Percentiles rank a stretch among this genome's conserved stretches.
phyloP scores from a whole-genome alignment of 1,139 yeast genomes.

The Sugiyamaella neomexicana region DNA sequence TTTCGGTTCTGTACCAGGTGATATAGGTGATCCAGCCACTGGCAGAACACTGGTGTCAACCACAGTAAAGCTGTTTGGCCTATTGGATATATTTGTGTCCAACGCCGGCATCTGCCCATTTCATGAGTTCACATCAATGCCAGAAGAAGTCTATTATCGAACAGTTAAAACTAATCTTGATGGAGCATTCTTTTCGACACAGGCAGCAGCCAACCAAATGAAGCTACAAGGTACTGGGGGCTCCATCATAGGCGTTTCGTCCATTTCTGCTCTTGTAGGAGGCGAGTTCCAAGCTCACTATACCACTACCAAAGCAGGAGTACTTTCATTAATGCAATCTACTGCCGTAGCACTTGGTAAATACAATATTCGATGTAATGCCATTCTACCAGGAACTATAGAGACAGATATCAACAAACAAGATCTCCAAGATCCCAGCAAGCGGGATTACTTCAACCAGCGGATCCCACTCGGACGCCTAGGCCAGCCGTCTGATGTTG shows the following conservation, averaged over 20 bases:
- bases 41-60: conserved; percentile 40
- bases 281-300: conserved; percentile 44
- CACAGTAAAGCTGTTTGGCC: conserved; percentile 45
- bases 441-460: conserved; percentile 37
- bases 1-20: conserved; percentile 46
- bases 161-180: conserved; percentile 46
- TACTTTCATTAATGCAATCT: conserved; percentile 48
- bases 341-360: conserved; percentile 48
- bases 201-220: conserved; percentile 51
- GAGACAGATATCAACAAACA: conserved; percentile 46
- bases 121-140: conserved; percentile 43
- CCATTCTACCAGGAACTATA: conserved; percentile 49
- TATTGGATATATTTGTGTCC: conserved; percentile 47
- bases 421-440: conserved; percentile 45
- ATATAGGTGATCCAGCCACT: conserved; percentile 45
- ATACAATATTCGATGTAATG: conserved; percentile 38
- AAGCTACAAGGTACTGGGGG: conserved; percentile 50
- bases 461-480: conserved; percentile 50
- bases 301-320: conserved; percentile 53
- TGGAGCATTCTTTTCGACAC: conserved; percentile 49
- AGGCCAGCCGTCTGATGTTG: conserved; percentile 48
- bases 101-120: conserved; percentile 51
- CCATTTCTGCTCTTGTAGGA: conserved; percentile 42
- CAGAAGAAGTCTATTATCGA: conserved; percentile 43
- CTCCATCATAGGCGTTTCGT: conserved; percentile 43